phyloP scores from a whole-genome alignment of 2,329 filamentous ascomycete genomes.

The Colletotrichum sp. region DNA sequence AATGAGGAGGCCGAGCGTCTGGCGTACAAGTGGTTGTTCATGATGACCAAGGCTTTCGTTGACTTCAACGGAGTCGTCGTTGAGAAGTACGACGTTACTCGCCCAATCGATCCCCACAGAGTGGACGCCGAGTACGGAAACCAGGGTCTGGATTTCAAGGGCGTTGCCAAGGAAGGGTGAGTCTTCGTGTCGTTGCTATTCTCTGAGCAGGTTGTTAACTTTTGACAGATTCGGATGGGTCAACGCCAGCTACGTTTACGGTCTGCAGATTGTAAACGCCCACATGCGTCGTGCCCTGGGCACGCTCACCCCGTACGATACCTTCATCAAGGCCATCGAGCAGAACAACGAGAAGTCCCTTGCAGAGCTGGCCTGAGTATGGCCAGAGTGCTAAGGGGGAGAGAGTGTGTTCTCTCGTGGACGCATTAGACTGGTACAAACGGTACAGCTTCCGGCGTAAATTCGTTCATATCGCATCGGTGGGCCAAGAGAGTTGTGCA shows the following conservation, averaged over 20 bases:
- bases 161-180: slow-evolving; percentile 94
- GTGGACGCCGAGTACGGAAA: slow-evolving; percentile 98
- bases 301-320: slow-evolving; percentile 85
- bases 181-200: slow-evolving; percentile 37
- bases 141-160: slow-evolving; percentile 93
- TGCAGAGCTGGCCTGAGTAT: slow-evolving; percentile 42
- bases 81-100: slow-evolving; percentile 97
- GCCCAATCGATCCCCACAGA: slow-evolving; percentile 86
- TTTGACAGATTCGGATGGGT: slow-evolving; percentile 90
- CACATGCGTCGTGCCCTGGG: slow-evolving; percentile 90
- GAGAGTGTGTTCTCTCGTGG: background rate
- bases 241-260: slow-evolving; percentile 96
- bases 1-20: slow-evolving; percentile 87
- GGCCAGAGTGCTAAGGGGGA: background rate
- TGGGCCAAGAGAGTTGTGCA: background rate
- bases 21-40: slow-evolving; percentile 96
- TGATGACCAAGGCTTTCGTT: slow-evolving; percentile 98
- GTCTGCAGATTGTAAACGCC: slow-evolving; percentile 84
- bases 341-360: slow-evolving; percentile 59
- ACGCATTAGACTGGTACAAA: background rate
- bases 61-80: slow-evolving; percentile 98
- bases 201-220: slow-evolving; percentile 28
- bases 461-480: background rate
- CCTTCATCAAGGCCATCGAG: slow-evolving; percentile 73
- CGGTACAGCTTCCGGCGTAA: background rate